Conservation (phyloP, 441 rosid genomes). For the Viola pubescens region DNA sequence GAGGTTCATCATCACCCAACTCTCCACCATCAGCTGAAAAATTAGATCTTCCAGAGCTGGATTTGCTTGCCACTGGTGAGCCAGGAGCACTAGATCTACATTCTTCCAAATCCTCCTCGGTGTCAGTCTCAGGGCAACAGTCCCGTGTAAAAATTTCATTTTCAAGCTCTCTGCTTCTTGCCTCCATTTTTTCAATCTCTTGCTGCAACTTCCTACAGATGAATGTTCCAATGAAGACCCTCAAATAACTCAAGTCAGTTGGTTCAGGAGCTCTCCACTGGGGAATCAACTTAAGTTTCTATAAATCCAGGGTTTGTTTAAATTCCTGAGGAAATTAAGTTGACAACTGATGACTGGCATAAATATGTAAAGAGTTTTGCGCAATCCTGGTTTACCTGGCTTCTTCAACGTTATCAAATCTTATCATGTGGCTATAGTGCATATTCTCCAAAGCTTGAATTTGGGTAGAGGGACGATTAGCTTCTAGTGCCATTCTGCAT, state of each 20-base stretch:
- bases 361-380: conserved; percentile 4
- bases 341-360: conserved; percentile 7
- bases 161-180: conserved; percentile 32
- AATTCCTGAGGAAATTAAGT: conserved; percentile 12
- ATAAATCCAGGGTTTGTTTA: conserved; percentile 5
- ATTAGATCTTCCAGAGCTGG: conserved; percentile 31
- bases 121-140: conserved; percentile 83
- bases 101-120: conserved; percentile 55
- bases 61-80: conserved; percentile 31
- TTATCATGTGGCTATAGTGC: conserved; percentile 95
- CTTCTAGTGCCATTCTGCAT: conserved; percentile 71
- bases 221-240: background rate
- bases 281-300: background rate
- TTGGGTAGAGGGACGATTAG: conserved; percentile 60
- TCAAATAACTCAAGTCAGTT: no score
- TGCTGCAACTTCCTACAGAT: conserved; percentile 56
- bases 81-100: conserved; percentile 29
- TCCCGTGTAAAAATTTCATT: conserved; percentile 29
- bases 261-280: no score
- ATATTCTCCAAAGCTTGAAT: conserved; percentile 83
- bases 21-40: conserved; percentile 36
- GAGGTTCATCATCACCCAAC: conserved; percentile 45
- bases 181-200: conserved; percentile 52
- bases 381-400: conserved; percentile 51
- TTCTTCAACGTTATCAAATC: conserved; percentile 78